Evolutionary conservation across 1,284 basidiomycete species (phyloP), one percentile per base, ranked within the genome.

Genomic region (Ganoderma resinaceum): DNA sequence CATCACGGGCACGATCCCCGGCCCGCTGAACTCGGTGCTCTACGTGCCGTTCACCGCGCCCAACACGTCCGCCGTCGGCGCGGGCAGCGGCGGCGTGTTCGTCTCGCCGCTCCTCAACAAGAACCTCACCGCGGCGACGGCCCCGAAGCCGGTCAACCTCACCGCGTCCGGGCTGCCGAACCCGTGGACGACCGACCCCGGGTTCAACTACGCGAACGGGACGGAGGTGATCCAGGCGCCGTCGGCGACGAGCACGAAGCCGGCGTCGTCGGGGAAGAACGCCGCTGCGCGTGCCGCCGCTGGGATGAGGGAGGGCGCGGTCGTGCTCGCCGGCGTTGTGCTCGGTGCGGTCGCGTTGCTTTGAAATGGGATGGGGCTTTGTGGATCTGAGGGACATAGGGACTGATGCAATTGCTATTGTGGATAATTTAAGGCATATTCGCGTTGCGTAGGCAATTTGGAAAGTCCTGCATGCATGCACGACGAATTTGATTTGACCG

Each of bases 1-100:
- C 70, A 40, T 72, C 1, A 76, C 77, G 2, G 76, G 75, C 59
- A 73, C 64, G 20, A 76, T 76, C 65, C 75, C 77, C 11, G 78
- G 78, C 64, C 77, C 78, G 43, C 75, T 78, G 62, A 76, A 86
- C 75, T 68, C 77, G 31, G 46, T 73, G 7, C 68, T 73, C 38
- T 86, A 80, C 66, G 75, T 82, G 35, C 84, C 85, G 6, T 86
- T 81, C 76, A 68, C 78, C 18, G 84, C 85, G 5, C 84, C 84
- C 0, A 75, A 85, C 75, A 75, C 69, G 23, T 76, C 72, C 59
- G 78, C 77, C 33, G 70, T 73, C 23, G 80, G 84, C 38, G 82
- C 82, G 1, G 84, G 85, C 20, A 80, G 81, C 63, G 81, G 82
- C 37, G 63, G 76, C 38, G 83, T 85, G 31, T 84, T 82, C 70